Percentiles rank a stretch among this genome's conserved stretches.
Conservation (phyloP, 106 monocot genomes). For the Allium sativum region DNA sequence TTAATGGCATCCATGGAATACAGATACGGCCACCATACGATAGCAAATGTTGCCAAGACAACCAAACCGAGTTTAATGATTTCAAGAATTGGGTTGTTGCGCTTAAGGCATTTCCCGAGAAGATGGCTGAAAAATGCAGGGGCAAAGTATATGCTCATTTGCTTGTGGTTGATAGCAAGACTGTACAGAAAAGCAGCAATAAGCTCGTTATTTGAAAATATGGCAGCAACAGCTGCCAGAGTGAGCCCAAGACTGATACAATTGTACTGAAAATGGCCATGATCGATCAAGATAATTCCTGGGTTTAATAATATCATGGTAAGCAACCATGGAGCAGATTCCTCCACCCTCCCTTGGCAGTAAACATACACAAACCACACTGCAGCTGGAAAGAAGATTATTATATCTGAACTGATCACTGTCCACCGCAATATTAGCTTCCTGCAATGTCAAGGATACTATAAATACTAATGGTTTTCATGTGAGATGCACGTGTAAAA, state of each 20-base stretch:
- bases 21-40: slow-evolving; percentile 95
- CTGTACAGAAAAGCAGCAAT: slow-evolving; percentile 66
- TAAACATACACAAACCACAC: slow-evolving; percentile 54
- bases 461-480: too few species aligned
- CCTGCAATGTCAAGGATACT: slow-evolving; percentile 20
- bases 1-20: slow-evolving; percentile 53
- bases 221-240: slow-evolving; percentile 65
- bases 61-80: slow-evolving; percentile 60
- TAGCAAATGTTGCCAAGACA: slow-evolving; percentile 68
- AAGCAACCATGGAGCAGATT: slow-evolving; percentile 46
- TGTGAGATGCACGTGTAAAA: too few species aligned
- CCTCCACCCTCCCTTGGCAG: slow-evolving; percentile 13
- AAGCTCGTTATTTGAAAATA: slow-evolving; percentile 46
- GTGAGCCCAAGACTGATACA: slow-evolving; percentile 92
- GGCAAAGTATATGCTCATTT: slow-evolving; percentile 94
- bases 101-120: slow-evolving; percentile 67
- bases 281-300: slow-evolving; percentile 75
- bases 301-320: slow-evolving; percentile 79
- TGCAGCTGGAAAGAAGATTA: slow-evolving; percentile 73
- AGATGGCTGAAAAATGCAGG: slow-evolving; percentile 92
- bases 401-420: slow-evolving; percentile 75
- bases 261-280: slow-evolving; percentile 98
- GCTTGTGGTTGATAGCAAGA: slow-evolving; percentile 94
- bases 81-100: slow-evolving; percentile 49
- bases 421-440: slow-evolving; percentile 93